Evolutionary conservation across 306 rosid genomes (phyloP).

Genomic region (Trifolium repens): DNA sequence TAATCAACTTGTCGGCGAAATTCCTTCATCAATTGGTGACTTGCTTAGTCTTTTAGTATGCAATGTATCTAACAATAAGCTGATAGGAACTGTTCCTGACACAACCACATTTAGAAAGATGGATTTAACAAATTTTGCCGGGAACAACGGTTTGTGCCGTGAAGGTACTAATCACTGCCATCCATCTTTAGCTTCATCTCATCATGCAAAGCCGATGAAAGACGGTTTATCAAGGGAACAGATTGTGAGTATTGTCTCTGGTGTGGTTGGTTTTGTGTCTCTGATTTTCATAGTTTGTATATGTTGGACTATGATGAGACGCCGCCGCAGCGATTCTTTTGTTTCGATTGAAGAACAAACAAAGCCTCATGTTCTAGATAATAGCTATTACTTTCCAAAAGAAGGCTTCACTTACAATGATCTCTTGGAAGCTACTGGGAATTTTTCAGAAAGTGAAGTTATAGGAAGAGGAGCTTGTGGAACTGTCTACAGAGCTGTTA

Average conservation of each 20-base stretch:
- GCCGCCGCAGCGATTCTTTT: constrained; percentile 47
- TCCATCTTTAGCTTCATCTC: constrained; percentile 45
- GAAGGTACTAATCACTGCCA: constrained; percentile 55
- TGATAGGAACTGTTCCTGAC: constrained; percentile 76
- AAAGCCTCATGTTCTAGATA: constrained; percentile 54
- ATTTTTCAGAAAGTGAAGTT: constrained; percentile 62
- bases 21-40: constrained; percentile 74
- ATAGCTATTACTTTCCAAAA: constrained; percentile 74
- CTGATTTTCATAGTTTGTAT: constrained; percentile 59
- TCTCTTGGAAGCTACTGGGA: constrained; percentile 80
- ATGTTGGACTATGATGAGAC: constrained; percentile 60
- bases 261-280: constrained; percentile 59
- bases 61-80: constrained; percentile 78
- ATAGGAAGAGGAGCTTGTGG: constrained; percentile 93
- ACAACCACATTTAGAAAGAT: constrained; percentile 71
- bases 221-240: constrained; percentile 58
- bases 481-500: constrained; percentile 82
- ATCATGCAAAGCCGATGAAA: constrained; percentile 44
- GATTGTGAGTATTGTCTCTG: constrained; percentile 62
- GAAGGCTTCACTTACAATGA: constrained; percentile 83
- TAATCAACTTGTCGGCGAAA: constrained; percentile 73
- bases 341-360: constrained; percentile 57
- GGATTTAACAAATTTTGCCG: constrained; percentile 73
- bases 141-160: constrained; percentile 77
- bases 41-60: constrained; percentile 67